Evolutionary conservation across 1,139 yeast genomes (phyloP), one percentile per base, ranked within the genome.

Genomic region (Saccharomyces hybrid): DNA sequence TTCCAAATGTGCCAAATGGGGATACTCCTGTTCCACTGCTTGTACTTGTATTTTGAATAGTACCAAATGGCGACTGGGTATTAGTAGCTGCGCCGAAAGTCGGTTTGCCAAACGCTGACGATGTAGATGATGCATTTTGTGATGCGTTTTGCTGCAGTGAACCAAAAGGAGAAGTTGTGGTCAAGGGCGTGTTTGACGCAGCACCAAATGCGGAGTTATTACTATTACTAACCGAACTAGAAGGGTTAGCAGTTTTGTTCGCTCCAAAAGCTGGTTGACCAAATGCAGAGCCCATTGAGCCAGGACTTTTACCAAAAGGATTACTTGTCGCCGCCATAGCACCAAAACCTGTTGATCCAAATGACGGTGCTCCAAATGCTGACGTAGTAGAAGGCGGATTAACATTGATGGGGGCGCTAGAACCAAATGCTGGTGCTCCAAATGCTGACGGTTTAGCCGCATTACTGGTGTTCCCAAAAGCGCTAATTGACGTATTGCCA

Each of bases 371-470:
- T 31, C 57, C 58, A 48, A 61, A 50, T 20, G 59, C 44, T 38
- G 58, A 54, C 26, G 56, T 51, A 46, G 57, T 48, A 32, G 51
- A 16, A 16, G 32, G 26, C 46, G 23, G 8, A 28, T 27, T 32
- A 49, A 26, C 27, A 26, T 55, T 26, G 8, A 61, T 46, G 27
- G 47, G 29, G 64, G 62, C 56, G 60, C 60, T 4, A 38, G 44
- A 16, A 5, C 58, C 61, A 48, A 61, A 62, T 14, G 58, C 57
- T 28, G 61, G 53, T 7, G 55, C 47, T 9, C 70, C 66, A 61
- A 64, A 66, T 7, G 64, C 56, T 11, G 69, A 58, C n/a, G 44
- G 25, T 20, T 38, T 16, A 6, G 26, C 26, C 16, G n/a, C 26
- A 11, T 20, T 9, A 20, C 11, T 20, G 11, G 25, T 38, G 25